A percentile compares a stretch with the other conserved stretches of the same genome.
Evolutionary conservation across 768 basidiomycete species (phyloP).

Genomic region (Trichaptum fuscoviolaceum): DNA sequence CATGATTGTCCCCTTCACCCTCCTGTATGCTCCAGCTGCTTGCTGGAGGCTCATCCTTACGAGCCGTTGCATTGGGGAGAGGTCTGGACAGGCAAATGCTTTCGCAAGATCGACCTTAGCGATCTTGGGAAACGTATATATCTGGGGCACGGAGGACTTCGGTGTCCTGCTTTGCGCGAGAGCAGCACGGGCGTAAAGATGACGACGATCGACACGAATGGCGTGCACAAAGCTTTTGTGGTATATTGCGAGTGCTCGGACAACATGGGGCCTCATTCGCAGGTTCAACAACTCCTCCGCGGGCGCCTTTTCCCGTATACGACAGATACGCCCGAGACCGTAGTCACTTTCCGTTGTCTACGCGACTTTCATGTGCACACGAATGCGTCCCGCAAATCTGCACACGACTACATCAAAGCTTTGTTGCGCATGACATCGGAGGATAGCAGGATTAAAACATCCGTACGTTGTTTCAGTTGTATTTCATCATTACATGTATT

Average conservation of each 20-base stretch:
- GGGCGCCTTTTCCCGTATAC: neutral
- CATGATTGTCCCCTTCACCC: neutral
- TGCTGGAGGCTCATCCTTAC: neutral
- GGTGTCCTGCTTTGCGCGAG: neutral
- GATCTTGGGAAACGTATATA: neutral
- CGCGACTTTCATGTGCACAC: neutral
- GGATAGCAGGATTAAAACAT: neutral
- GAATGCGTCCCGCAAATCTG: neutral
- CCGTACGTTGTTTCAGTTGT: too few relatives aligned
- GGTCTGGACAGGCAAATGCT: neutral
- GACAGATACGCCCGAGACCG: neutral
- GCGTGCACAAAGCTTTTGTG: neutral
- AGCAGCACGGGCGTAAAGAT: neutral
- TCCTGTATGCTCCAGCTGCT: neutral
- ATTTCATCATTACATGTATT: neutral
- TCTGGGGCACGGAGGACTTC: neutral
- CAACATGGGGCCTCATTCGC: neutral
- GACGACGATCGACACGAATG: neutral
- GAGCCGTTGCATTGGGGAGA: neutral
- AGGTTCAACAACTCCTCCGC: neutral
- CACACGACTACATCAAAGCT: neutral
- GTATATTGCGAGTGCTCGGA: neutral
- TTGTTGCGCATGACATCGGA: neutral
- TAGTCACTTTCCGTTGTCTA: neutral
- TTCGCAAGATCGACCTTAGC: neutral